Percentiles rank a stretch among this genome's conserved stretches.
Evolutionary conservation across 352 stramenopile genomes (phyloP).

Genomic region (Globisporangium barbulae): DNA sequence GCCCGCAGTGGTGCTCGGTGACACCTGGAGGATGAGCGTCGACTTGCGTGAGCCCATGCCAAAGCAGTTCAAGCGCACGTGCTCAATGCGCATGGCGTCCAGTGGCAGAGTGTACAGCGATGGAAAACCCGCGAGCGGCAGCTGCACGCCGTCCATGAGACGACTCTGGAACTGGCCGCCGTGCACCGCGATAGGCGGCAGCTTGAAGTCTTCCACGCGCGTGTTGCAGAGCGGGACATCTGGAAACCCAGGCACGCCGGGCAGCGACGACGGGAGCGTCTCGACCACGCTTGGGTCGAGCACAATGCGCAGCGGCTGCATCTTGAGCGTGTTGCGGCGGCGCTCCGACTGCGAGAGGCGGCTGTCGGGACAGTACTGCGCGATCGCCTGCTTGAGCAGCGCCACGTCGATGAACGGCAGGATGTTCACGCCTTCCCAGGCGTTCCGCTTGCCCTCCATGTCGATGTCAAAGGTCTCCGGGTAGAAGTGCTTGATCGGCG

Average conservation of each 20-base stretch:
- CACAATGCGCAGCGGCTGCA: conserved; percentile 75
- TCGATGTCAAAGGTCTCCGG: conserved; percentile 81
- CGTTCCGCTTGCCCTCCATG: conserved; percentile 91
- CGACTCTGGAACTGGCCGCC: conserved; percentile 69
- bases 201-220: conserved; percentile 45
- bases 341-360: conserved; percentile 90
- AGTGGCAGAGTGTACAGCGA: conserved; percentile 66
- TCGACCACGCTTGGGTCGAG: conserved; percentile 77
- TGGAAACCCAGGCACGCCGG: conserved; percentile 54
- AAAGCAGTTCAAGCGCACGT: conserved; percentile 93
- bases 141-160: conserved; percentile 64
- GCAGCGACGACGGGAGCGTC: conserved; percentile 64
- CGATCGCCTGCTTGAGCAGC: conserved; percentile 90
- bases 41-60: conserved; percentile 84
- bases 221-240: conserved; percentile 70
- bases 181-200: conserved; percentile 42
- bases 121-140: conserved; percentile 76
- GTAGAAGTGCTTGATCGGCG: conserved; percentile 96
- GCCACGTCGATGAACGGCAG: conserved; percentile 98
- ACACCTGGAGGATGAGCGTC: conserved; percentile 68
- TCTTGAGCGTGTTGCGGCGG: conserved; percentile 84
- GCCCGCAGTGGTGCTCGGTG: conserved; percentile 22
- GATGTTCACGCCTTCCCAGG: conserved; percentile 99
- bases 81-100: conserved; percentile 51
- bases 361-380: conserved; percentile 86